phyloP scores from a whole-genome alignment of 306 rosid genomes.

The Ziziphus jujuba region DNA sequence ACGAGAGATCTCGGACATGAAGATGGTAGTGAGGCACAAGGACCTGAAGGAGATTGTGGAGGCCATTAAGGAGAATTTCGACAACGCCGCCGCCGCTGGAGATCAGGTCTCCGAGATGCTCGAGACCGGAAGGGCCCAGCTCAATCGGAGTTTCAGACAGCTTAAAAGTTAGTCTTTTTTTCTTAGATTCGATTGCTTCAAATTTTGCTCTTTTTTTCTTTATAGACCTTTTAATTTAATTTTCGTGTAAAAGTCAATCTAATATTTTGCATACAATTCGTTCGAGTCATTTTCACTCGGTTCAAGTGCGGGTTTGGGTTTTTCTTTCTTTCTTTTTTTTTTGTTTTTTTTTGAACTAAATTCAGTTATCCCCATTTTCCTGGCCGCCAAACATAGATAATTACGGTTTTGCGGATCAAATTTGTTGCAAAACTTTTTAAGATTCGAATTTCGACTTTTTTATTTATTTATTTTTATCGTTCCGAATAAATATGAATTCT shows the following conservation, averaged over 20 bases:
- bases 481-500: not conserved
- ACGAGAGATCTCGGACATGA: slow-evolving; percentile 63
- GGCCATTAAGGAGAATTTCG: slow-evolving; percentile 77
- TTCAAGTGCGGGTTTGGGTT: not conserved
- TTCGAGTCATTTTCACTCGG: not conserved
- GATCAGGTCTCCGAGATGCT: slow-evolving; percentile 84
- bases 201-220: not conserved
- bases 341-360: too few relatives aligned
- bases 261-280: not conserved
- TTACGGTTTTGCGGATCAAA: slow-evolving; percentile 1
- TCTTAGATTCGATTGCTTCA: not conserved
- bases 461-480: too few relatives aligned
- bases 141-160: slow-evolving; percentile 86
- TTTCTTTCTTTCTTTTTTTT: too few relatives aligned
- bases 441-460: slow-evolving; percentile 2
- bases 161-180: slow-evolving; percentile 57
- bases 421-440: not conserved
- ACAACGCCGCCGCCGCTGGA: slow-evolving; percentile 76
- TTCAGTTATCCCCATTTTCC: slow-evolving; percentile 19
- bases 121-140: slow-evolving; percentile 77
- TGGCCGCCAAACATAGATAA: slow-evolving; percentile 4
- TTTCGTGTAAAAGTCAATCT: not conserved
- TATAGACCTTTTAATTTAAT: not conserved
- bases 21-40: slow-evolving; percentile 86
- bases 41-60: slow-evolving; percentile 91